Evolutionary conservation across 1,284 basidiomycete genomes (phyloP).

Genomic region (Phylloboletellus chloephorus): DNA sequence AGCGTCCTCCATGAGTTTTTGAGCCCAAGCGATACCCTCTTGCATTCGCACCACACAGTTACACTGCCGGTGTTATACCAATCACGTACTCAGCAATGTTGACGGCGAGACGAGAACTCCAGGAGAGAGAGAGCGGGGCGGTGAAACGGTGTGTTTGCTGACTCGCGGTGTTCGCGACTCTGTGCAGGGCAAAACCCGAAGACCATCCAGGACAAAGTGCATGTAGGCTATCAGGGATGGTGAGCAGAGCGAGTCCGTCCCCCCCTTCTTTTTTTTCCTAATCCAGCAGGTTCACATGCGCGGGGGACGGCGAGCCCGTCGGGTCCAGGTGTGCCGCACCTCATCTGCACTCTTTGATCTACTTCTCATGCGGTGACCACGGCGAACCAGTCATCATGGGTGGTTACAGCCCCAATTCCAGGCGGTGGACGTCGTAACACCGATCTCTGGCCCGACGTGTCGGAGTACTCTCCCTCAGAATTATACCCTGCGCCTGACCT

Average conservation of each 20-base stretch:
- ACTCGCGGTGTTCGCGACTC: neutral
- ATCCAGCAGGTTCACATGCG: slow-evolving; percentile 70
- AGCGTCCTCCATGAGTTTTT: slow-evolving; percentile 35
- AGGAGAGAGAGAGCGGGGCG: slow-evolving; percentile 2
- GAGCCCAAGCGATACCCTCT: too few species aligned
- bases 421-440: slow-evolving; percentile 62
- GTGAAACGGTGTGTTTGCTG: slow-evolving; percentile 14
- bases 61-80: too few species aligned
- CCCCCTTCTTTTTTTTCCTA: too few species aligned
- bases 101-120: neutral
- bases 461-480: slow-evolving; percentile 62
- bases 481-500: slow-evolving; percentile 66
- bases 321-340: slow-evolving; percentile 42
- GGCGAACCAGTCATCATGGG: too few species aligned
- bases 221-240: slow-evolving; percentile 83
- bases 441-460: slow-evolving; percentile 72
- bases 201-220: slow-evolving; percentile 67
- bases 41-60: too few species aligned
- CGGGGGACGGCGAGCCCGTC: slow-evolving; percentile 59
- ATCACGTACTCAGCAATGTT: neutral
- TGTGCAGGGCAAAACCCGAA: slow-evolving; percentile 40
- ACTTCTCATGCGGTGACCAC: slow-evolving; percentile 47
- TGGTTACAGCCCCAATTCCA: slow-evolving; percentile 70
- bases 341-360: neutral
- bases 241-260: slow-evolving; percentile 30